Conservation (phyloP, 2,329 filamentous ascomycete species). For the Nothophoma quercina region DNA sequence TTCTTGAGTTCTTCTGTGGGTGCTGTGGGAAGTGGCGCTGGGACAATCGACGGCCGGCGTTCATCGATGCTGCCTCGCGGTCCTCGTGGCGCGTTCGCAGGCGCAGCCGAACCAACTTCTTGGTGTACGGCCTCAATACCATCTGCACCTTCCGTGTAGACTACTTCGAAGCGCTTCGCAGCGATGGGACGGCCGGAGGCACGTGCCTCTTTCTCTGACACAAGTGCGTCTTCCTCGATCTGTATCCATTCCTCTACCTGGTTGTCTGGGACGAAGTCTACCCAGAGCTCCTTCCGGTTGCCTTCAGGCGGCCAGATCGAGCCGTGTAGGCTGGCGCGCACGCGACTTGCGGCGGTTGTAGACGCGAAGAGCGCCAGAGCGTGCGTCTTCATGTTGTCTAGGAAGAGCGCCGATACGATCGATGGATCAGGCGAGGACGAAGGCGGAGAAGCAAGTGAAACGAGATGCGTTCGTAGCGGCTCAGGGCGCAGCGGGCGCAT, state of each 20-base stretch:
- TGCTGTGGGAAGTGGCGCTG: conserved; percentile 2
- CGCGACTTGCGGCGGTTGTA: conserved; percentile 75
- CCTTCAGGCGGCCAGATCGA: conserved; percentile 87
- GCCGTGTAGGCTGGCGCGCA: conserved; percentile 77
- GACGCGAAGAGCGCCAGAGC: conserved; percentile 79
- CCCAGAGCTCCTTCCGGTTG: conserved; percentile 82
- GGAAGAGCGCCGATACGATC: conserved; percentile 57
- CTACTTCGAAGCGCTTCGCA: conserved; percentile 42
- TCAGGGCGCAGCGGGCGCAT: conserved; percentile 82
- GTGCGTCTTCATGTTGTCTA: conserved; percentile 88
- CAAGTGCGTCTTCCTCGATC: conserved; percentile 41
- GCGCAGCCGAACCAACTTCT: conserved; percentile 40
- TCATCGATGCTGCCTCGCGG: conserved; percentile 19
- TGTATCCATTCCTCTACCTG: conserved; percentile 77
- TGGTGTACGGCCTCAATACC: conserved; percentile 41
- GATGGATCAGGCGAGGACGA: conserved; percentile 59
- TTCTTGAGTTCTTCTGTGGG: conserved; percentile 18
- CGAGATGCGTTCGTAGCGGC: conserved; percentile 72
- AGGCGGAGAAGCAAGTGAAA: conserved; percentile 70
- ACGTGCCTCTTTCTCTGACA: conserved; percentile 40
- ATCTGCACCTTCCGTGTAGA: conserved; percentile 32
- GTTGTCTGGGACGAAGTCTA: conserved; percentile 86
- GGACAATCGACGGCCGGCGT: not conserved
- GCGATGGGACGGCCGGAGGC: conserved; percentile 23
- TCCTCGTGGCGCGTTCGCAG: conserved; percentile 34